Percentiles rank a stretch among this genome's conserved stretches.
These are phyloP conservation scores for Voacanga thouarsii DNA, from an alignment of 257 asterid genomes.

Conservation along the genomic window DNA sequence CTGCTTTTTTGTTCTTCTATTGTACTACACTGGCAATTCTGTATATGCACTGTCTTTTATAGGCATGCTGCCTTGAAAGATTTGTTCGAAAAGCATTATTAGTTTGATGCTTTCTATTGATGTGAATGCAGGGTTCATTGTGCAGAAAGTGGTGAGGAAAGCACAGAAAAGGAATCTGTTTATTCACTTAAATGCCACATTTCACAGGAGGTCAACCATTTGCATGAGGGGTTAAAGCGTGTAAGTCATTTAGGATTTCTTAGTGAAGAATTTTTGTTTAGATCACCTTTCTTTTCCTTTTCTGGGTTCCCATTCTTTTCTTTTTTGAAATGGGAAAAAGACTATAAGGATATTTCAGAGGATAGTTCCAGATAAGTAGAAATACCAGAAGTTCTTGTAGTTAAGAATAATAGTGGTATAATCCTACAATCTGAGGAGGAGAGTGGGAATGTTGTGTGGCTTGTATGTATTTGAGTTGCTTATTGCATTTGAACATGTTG, in stretches of 20 bases:
- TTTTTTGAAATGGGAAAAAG: not conserved
- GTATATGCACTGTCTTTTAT: not conserved
- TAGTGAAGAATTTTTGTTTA: not conserved
- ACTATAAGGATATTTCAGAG: not conserved
- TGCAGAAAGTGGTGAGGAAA: slow-evolving; percentile 99
- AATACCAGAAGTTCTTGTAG: not conserved
- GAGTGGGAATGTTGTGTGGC: not conserved
- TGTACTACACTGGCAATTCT: not conserved
- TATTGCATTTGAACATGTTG: not conserved
- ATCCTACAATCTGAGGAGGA: not conserved
- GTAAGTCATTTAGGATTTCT: slow-evolving; percentile 47
- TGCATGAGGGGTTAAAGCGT: slow-evolving; percentile 87
- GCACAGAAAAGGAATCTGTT: slow-evolving; percentile 81
- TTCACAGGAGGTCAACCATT: slow-evolving; percentile 97
- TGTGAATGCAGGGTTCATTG: slow-evolving; percentile 79
- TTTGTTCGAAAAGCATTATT: not conserved
- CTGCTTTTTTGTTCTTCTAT: not conserved
- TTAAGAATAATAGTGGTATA: not conserved
- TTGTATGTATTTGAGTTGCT: not conserved
- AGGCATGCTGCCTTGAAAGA: not conserved
- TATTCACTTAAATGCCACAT: slow-evolving; percentile 97
- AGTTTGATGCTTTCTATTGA: slow-evolving; percentile 14
- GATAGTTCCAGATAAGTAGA: not conserved
- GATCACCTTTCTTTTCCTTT: slow-evolving; percentile 1
- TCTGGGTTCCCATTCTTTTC: not conserved